phyloP scores from a whole-genome alignment of 768 basidiomycete genomes.

The Trametes gibbosa region DNA sequence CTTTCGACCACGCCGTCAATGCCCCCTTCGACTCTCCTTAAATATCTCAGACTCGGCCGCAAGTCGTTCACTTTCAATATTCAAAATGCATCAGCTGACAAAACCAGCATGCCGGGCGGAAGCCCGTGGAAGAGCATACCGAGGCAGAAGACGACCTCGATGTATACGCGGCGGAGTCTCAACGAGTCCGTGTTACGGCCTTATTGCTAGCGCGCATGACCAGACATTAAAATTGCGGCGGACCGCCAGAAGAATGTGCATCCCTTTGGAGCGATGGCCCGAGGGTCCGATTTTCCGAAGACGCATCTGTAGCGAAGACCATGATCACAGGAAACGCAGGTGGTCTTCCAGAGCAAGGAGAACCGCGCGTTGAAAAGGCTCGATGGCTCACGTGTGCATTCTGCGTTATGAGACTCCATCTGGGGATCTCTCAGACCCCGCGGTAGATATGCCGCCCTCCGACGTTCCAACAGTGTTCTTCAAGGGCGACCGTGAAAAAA shows the following conservation, averaged over 20 bases:
- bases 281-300: neutral
- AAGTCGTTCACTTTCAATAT: neutral
- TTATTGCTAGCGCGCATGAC: neutral
- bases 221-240: conserved; percentile 1
- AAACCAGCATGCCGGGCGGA: neutral
- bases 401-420: neutral
- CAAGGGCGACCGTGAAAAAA: too few species aligned
- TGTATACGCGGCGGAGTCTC: neutral
- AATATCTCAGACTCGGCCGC: neutral
- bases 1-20: neutral
- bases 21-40: neutral
- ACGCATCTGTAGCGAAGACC: neutral
- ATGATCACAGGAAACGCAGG: neutral
- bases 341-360: neutral
- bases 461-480: too few species aligned
- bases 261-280: neutral
- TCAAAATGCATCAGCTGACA: neutral
- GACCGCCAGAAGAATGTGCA: neutral
- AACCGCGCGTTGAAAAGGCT: neutral
- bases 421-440: too few species aligned
- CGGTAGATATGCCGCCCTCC: too few species aligned
- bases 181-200: neutral
- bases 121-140: neutral
- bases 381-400: neutral
- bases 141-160: neutral